These are phyloP conservation scores for Chamaecrista fasciculata DNA, from an alignment of 306 rosid genomes.

Conservation along the genomic window DNA sequence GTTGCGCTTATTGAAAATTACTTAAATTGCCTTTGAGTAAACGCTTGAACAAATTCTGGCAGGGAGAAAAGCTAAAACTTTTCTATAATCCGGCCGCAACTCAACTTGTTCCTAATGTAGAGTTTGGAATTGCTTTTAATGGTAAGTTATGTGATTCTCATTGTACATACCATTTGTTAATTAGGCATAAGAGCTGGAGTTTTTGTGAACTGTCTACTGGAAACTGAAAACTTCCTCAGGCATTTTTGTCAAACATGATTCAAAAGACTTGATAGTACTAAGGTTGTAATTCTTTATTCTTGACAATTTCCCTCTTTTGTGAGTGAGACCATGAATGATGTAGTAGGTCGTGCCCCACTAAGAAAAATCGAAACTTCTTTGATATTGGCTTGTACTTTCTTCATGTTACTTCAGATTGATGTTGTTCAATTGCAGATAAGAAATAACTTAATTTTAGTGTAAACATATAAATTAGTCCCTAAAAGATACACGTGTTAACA, in stretches of 20 bases:
- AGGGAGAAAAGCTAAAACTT: conserved; percentile 86
- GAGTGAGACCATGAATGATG: background rate
- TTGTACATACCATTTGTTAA: background rate
- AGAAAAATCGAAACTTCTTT: background rate
- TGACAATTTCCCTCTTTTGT: too few species aligned
- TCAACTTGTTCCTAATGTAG: conserved; percentile 65
- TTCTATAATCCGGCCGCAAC: conserved; percentile 82
- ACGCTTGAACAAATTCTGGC: conserved; percentile 30
- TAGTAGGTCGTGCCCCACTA: background rate
- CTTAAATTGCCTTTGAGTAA: conserved; percentile 10
- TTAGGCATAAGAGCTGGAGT: background rate
- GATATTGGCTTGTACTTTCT: too few species aligned
- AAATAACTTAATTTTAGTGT: too few species aligned
- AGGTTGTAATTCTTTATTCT: background rate
- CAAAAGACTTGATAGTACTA: background rate
- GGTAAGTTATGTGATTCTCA: conserved; percentile 43
- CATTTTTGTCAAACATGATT: background rate
- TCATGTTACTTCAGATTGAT: background rate
- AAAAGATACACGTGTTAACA: too few species aligned
- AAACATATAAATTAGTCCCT: too few species aligned
- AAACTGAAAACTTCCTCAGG: background rate
- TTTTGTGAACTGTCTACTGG: background rate
- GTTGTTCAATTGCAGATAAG: background rate
- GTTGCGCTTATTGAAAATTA: background rate
- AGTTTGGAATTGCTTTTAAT: conserved; percentile 84